phyloP scores from a whole-genome alignment of 2,329 filamentous ascomycete genomes.

The Lachnellula arida region DNA sequence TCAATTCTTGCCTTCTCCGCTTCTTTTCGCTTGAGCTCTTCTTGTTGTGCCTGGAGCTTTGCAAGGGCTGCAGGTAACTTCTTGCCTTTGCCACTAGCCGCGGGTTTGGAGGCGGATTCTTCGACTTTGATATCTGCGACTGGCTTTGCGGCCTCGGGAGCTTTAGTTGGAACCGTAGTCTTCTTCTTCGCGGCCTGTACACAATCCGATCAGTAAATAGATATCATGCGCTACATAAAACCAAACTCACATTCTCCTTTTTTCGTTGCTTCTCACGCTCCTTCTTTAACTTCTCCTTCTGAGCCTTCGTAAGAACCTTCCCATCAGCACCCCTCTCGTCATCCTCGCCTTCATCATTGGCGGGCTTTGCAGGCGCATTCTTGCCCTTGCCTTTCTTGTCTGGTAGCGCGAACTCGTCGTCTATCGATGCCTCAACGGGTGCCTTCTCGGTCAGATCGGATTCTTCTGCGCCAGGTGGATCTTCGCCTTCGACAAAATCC shows the following conservation, averaged over 20 bases:
- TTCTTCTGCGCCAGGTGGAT: conserved; percentile 40
- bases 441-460: conserved; percentile 59
- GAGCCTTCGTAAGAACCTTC: conserved; percentile 87
- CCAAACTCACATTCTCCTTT: conserved; percentile 76
- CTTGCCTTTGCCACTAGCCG: conserved; percentile 71
- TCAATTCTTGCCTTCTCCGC: conserved; percentile 56
- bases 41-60: conserved; percentile 76
- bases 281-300: conserved; percentile 98
- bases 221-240: conserved; percentile 5
- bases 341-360: conserved; percentile 39
- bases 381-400: conserved; percentile 67
- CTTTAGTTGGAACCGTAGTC: conserved; percentile 48
- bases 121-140: conserved; percentile 45
- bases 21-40: conserved; percentile 61
- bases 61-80: conserved; percentile 75
- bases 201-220: conserved; percentile 5
- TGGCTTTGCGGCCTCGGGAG: conserved; percentile 51
- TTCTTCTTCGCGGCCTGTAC: conserved; percentile 80
- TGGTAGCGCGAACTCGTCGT: conserved; percentile 80
- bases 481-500: conserved; percentile 71
- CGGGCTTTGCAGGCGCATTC: conserved; percentile 44
- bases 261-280: conserved; percentile 98
- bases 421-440: conserved; percentile 73
- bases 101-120: conserved; percentile 38
- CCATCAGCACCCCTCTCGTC: conserved; percentile 53